Evolutionary conservation across 495 filamentous ascomycete genomes (phyloP).

Genomic region (Penicillium alfredii): DNA sequence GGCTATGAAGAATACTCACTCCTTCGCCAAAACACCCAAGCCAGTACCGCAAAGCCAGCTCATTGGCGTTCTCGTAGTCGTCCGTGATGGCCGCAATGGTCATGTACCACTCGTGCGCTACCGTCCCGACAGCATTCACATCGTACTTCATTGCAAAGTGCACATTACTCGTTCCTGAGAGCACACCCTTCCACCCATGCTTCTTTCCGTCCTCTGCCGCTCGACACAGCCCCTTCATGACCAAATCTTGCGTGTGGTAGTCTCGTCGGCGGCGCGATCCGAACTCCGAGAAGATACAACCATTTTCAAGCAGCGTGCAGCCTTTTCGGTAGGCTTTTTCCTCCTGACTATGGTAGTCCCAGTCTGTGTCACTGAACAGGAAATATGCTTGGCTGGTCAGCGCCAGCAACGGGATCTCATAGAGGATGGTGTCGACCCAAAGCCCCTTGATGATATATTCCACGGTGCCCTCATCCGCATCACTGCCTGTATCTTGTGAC

Average conservation of each 20-base stretch:
- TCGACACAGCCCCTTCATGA: slow-evolving; percentile 72
- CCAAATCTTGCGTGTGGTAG: slow-evolving; percentile 90
- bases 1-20: slow-evolving; percentile 29
- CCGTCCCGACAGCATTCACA: slow-evolving; percentile 79
- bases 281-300: slow-evolving; percentile 90
- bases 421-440: slow-evolving; percentile 95
- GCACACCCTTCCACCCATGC: slow-evolving; percentile 57
- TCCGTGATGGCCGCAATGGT: slow-evolving; percentile 86
- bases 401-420: slow-evolving; percentile 91
- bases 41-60: slow-evolving; percentile 79
- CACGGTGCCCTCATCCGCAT: slow-evolving; percentile 67
- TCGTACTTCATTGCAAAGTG: slow-evolving; percentile 92
- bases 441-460: slow-evolving; percentile 67
- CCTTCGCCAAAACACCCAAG: slow-evolving; percentile 86
- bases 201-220: slow-evolving; percentile 63
- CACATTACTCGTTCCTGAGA: slow-evolving; percentile 91
- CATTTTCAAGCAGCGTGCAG: slow-evolving; percentile 64
- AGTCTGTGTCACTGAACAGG: slow-evolving; percentile 86
- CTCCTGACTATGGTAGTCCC: slow-evolving; percentile 78
- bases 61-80: slow-evolving; percentile 78
- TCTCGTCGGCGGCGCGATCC: slow-evolving; percentile 82
- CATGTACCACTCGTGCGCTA: slow-evolving; percentile 99
- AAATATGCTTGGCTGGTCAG: slow-evolving; percentile 95
- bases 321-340: slow-evolving; percentile 78
- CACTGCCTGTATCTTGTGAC: slow-evolving; percentile 55